A percentile compares a stretch with the other conserved stretches of the same genome.
Evolutionary conservation across 805 yeast species (phyloP).

Genomic region (Wickerhamomyces sydowiorum): DNA sequence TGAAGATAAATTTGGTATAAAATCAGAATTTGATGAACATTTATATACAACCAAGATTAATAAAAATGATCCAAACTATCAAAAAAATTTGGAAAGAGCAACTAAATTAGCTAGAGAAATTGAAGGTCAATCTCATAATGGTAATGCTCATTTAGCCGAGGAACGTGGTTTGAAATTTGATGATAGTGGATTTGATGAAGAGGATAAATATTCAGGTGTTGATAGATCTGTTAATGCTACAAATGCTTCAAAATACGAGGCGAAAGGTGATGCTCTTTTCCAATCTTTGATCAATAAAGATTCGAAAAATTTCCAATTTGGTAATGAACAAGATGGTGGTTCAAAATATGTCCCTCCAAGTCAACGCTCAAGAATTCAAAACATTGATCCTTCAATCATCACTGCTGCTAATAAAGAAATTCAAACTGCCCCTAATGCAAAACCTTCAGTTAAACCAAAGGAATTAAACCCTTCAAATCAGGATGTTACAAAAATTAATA

Average conservation of each 20-base stretch:
- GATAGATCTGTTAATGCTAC: conserved; percentile 13
- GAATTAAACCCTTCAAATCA: conserved; percentile 22
- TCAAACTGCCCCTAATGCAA: background rate
- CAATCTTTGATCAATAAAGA: conserved; percentile 22
- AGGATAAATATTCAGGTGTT: conserved; percentile 93
- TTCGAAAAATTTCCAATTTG: conserved; percentile 39
- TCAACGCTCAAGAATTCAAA: conserved; percentile 40
- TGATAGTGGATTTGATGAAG: conserved; percentile 89
- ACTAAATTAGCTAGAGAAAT: conserved; percentile 79
- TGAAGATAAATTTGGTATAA: conserved; percentile 82
- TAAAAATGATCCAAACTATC: conserved; percentile 67
- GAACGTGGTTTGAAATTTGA: conserved; percentile 79
- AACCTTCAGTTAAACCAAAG: background rate
- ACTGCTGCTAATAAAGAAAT: conserved; percentile 35
- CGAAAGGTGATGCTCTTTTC: conserved; percentile 21
- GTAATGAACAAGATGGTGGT: conserved; percentile 33
- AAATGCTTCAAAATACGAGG: too few species aligned
- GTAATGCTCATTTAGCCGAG: conserved; percentile 81
- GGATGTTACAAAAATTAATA: conserved; percentile 4
- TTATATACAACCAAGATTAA: conserved; percentile 78
- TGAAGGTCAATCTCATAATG: conserved; percentile 55
- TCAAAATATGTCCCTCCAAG: conserved; percentile 52
- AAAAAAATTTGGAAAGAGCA: conserved; percentile 60
- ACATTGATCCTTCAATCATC: conserved; percentile 61
- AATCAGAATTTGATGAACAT: conserved; percentile 75